These are phyloP conservation scores for Auriscalpium vulgare DNA, from an alignment of 768 basidiomycete species.

Conservation along the genomic window DNA sequence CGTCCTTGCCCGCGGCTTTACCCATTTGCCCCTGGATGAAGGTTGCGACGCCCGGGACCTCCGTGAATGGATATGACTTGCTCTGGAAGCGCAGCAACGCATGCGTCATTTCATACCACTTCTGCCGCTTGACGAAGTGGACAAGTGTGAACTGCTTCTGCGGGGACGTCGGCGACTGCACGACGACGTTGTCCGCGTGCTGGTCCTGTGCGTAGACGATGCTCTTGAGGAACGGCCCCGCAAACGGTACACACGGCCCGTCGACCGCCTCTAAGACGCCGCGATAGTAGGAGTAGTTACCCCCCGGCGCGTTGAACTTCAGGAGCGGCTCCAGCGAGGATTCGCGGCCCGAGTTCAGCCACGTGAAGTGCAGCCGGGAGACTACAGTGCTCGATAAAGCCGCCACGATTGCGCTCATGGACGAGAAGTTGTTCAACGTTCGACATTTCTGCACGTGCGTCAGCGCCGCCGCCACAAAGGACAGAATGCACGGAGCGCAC, in stretches of 20 bases:
- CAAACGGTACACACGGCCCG: constrained; percentile 60
- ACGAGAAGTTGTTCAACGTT: constrained; percentile 54
- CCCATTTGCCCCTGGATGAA: constrained; percentile 43
- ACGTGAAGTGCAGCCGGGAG: constrained; percentile 50
- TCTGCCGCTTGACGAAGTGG: constrained; percentile 47
- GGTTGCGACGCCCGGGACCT: constrained; percentile 35
- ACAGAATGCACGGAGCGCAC: constrained; percentile 29
- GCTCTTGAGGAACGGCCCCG: constrained; percentile 55
- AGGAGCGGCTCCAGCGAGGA: constrained; percentile 42
- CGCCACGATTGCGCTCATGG: constrained; percentile 58
- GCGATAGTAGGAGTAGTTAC: constrained; percentile 51
- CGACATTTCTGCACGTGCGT: constrained; percentile 47
- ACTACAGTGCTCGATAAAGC: constrained; percentile 56
- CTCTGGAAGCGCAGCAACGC: constrained; percentile 52
- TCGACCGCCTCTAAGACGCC: constrained; percentile 31
- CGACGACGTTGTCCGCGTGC: constrained; percentile 30
- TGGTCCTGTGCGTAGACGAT: constrained; percentile 49
- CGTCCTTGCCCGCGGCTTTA: constrained; percentile 33
- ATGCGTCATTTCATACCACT: constrained; percentile 46
- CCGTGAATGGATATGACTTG: constrained; percentile 39
- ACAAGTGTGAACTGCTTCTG: constrained; percentile 25
- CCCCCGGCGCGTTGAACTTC: constrained; percentile 50
- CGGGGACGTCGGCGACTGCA: constrained; percentile 9
- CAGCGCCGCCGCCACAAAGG: too few relatives aligned
- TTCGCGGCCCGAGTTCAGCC: constrained; percentile 53